These are phyloP conservation scores for Xanthoceras sorbifolium DNA, from an alignment of 345 rosid genomes.

Conservation along the genomic window DNA sequence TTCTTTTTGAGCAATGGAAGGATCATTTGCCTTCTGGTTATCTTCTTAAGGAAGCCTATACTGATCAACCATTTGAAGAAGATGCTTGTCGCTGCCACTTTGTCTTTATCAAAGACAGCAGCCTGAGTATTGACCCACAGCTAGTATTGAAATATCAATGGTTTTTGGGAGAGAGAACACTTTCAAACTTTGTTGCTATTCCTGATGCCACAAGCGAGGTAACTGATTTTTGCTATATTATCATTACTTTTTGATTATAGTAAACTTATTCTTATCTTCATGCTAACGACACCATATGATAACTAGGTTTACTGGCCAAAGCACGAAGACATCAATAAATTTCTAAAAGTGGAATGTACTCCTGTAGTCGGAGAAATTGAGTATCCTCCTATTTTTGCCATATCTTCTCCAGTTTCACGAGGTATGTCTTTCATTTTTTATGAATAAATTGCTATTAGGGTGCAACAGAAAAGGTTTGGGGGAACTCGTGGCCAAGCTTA, in stretches of 20 bases:
- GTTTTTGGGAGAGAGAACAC: conserved; percentile 76
- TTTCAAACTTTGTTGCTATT: conserved; percentile 71
- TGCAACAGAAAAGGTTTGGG: background rate
- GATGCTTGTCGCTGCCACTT: conserved; percentile 84
- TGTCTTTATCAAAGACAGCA: conserved; percentile 62
- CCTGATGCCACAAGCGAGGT: conserved; percentile 82
- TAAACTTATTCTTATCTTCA: background rate
- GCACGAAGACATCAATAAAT: conserved; percentile 73
- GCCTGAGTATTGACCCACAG: conserved; percentile 47
- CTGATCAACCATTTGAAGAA: conserved; percentile 92
- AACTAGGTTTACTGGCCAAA: conserved; percentile 90
- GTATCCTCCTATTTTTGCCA: conserved; percentile 76
- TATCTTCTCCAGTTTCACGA: conserved; percentile 76
- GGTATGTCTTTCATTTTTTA: conserved; percentile 44
- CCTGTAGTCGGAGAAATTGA: conserved; percentile 67
- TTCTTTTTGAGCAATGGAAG: conserved; percentile 86
- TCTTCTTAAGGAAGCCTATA: conserved; percentile 74
- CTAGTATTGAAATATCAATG: conserved; percentile 77
- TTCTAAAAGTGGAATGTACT: conserved; percentile 80
- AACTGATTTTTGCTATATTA: conserved; percentile 23
- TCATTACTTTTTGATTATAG: background rate
- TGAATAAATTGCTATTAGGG: conserved; percentile 8
- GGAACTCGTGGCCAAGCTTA: background rate
- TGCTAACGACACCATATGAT: conserved; percentile 22
- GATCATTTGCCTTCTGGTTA: conserved; percentile 70